Evolutionary conservation across 805 yeast genomes (phyloP).

Genomic region (Cyberlindnera euphorbiiphila): DNA sequence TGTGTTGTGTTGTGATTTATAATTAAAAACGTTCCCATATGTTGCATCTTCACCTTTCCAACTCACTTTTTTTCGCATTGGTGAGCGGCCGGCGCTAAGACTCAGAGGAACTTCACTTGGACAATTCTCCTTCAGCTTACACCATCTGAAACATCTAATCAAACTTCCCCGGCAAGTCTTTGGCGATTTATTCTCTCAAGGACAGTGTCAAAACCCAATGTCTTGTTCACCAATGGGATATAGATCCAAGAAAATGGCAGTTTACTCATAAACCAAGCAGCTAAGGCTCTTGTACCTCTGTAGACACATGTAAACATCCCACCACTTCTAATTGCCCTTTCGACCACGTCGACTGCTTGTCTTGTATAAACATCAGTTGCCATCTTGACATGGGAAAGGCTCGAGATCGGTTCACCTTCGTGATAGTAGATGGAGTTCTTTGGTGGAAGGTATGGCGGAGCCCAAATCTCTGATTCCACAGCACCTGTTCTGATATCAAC

Average conservation of each 20-base stretch:
- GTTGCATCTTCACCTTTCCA: too few species aligned
- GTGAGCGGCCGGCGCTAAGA: too few species aligned
- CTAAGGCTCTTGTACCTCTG: conserved; percentile 10
- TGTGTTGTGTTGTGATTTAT: too few species aligned
- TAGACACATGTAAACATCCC: conserved; percentile 11
- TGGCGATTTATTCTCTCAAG: background rate
- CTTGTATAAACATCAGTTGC: conserved; percentile 36
- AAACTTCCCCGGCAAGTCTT: too few species aligned
- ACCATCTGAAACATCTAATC: too few species aligned
- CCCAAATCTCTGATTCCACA: conserved; percentile 33
- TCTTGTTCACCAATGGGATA: conserved; percentile 5
- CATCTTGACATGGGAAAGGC: conserved; percentile 12
- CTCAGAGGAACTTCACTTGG: too few species aligned
- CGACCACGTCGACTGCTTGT: conserved; percentile 34
- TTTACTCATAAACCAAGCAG: conserved; percentile 12
- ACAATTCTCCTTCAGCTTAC: too few species aligned
- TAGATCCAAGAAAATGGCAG: conserved; percentile 4
- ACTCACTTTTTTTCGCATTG: too few species aligned
- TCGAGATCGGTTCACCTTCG: conserved; percentile 14
- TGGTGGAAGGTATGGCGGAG: conserved; percentile 7
- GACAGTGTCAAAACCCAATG: background rate
- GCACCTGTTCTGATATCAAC: conserved; percentile 39
- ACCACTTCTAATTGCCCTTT: conserved; percentile 7
- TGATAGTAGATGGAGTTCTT: conserved; percentile 16
- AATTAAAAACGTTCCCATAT: too few species aligned